These are phyloP conservation scores for Sugiyamaella americana DNA, from an alignment of 805 yeast genomes.

Conservation along the genomic window DNA sequence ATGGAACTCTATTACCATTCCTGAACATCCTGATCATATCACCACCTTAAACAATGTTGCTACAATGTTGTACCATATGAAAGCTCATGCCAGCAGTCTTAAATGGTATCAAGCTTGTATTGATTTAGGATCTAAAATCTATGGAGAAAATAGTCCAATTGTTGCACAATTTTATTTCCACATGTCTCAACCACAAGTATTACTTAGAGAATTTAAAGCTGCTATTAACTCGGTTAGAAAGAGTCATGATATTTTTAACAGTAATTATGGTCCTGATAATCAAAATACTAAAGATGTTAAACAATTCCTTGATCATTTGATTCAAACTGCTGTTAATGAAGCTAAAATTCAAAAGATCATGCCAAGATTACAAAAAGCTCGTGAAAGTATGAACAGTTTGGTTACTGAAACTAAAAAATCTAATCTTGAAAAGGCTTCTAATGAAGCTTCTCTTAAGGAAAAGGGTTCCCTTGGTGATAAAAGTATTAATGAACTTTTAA, in stretches of 20 bases:
- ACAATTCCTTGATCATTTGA: slow-evolving; percentile 56
- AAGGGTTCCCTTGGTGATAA: slow-evolving; percentile 44
- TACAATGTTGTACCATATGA: slow-evolving; percentile 48
- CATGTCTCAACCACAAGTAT: slow-evolving; percentile 54
- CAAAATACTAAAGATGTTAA: slow-evolving; percentile 59
- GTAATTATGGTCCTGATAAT: slow-evolving; percentile 62
- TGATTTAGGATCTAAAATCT: slow-evolving; percentile 43
- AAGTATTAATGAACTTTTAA: slow-evolving; percentile 66
- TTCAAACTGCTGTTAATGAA: slow-evolving; percentile 41
- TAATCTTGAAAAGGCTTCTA: neutral
- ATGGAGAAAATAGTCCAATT: slow-evolving; percentile 55
- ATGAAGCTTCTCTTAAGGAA: slow-evolving; percentile 1
- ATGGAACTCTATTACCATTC: slow-evolving; percentile 54
- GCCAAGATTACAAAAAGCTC: slow-evolving; percentile 2
- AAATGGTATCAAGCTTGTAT: slow-evolving; percentile 50
- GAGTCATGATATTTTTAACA: slow-evolving; percentile 53
- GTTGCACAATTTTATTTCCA: slow-evolving; percentile 66
- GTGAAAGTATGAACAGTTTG: slow-evolving; percentile 2
- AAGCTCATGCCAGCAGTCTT: slow-evolving; percentile 43
- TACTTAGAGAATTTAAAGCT: slow-evolving; percentile 44
- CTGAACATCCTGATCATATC: slow-evolving; percentile 63
- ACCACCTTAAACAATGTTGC: slow-evolving; percentile 59
- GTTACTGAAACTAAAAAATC: neutral
- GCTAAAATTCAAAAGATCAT: slow-evolving; percentile 35
- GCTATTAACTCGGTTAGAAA: slow-evolving; percentile 51